Evolutionary conservation across 169 alveolate genomes (phyloP).

Genomic region (Eimeria maxima): DNA sequence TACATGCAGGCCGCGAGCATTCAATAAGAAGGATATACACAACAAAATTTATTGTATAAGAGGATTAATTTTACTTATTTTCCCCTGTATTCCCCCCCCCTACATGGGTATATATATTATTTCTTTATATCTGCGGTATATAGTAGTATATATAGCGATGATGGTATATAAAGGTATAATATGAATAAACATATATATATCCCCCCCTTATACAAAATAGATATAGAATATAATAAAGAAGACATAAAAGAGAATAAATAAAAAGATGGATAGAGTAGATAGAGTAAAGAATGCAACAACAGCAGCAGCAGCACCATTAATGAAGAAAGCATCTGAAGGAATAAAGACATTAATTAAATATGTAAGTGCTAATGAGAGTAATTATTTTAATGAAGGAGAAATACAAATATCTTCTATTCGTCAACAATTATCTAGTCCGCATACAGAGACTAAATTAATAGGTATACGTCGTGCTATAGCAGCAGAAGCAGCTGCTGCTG

Average conservation of each 20-base stretch:
- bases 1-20: not conserved
- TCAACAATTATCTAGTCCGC: constrained; percentile 79
- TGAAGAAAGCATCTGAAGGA: constrained; percentile 86
- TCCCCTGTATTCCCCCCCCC: not conserved
- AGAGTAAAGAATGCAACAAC: constrained; percentile 22
- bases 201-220: not conserved
- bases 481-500: constrained; percentile 86
- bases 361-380: constrained; percentile 82
- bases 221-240: too few species aligned
- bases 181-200: too few species aligned
- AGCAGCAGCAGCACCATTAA: constrained; percentile 79
- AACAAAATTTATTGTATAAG: not conserved
- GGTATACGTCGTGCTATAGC: constrained; percentile 90
- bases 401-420: constrained; percentile 69
- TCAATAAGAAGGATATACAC: too few species aligned
- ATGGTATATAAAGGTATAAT: too few species aligned
- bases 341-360: constrained; percentile 81
- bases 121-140: too few species aligned
- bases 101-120: too few species aligned
- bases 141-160: too few species aligned
- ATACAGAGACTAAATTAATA: constrained; percentile 87
- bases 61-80: too few species aligned
- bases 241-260: too few species aligned
- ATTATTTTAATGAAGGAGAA: constrained; percentile 83
- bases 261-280: constrained; percentile 10